Evolutionary conservation across 2,329 filamentous ascomycete species (phyloP), one percentile per base, ranked within the genome.

Genomic region (Talaromyces rugulosus): DNA sequence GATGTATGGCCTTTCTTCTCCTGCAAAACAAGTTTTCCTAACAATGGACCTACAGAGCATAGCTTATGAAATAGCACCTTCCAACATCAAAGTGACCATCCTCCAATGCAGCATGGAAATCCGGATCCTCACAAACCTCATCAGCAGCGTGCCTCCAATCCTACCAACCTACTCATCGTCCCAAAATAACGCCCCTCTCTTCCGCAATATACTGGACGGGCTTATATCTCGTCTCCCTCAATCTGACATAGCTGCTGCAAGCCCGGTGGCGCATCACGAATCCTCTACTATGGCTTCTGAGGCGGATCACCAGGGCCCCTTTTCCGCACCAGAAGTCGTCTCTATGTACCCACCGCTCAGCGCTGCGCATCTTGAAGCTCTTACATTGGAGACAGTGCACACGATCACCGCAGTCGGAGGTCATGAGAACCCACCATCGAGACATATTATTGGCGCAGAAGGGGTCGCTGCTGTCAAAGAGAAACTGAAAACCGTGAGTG

Each of bases 41-140:
- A 55, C 18, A 53, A 59, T 28, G n/a, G 23, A 56, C n/a, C 28
- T 40, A 42, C 33, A 83, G 81, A 87, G 91, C 63, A 83, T 99
- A 28, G 93, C 94, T 1, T 99, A 97, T 77, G 95, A 99, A 77
- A 90, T 99, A 66, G 90, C 94, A 0, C 95, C 95, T 0, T 98
- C 98, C 81, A 97, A 97, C 77, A 87, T 98, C 79, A 96, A 94
- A 76, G 86, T 98, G 75, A 97, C 92, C 47, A 93, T 98, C 67
- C 89, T 99, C 52, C 94, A 99, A 80, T 92, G 93, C 30, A 96
- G 92, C 76, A 92, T 96, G 78, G 94, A 98, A 79, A 91, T 96
- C 64, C 87, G 89, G 66, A 87, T 92, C 34, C 82, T 98, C 62
- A 95, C 91, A 31, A 96, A 96, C 77, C 88, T 89, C 61, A 89